Evolutionary conservation across 1,284 basidiomycete genomes (phyloP).

Genomic region (Leccinum subrobustum): DNA sequence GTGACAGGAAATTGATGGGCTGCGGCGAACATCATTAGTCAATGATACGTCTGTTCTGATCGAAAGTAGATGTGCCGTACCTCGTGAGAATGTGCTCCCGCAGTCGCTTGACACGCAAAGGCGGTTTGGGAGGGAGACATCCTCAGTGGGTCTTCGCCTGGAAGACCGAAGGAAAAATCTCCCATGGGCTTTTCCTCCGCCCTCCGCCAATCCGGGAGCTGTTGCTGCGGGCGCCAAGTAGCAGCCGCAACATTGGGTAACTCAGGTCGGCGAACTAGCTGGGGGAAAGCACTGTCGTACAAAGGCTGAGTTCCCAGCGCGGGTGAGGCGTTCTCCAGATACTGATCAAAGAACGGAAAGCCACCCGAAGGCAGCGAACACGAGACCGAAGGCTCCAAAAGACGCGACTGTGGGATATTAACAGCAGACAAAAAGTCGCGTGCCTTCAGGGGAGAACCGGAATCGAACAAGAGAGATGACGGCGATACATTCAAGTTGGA

Average conservation of each 20-base stretch:
- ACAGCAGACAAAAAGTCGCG: slow-evolving; percentile 39
- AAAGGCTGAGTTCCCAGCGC: slow-evolving; percentile 36
- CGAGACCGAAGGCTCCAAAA: slow-evolving; percentile 31
- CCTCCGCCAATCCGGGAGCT: slow-evolving; percentile 30
- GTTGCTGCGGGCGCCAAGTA: slow-evolving; percentile 29
- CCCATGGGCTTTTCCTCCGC: slow-evolving; percentile 22
- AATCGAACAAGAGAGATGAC: slow-evolving; percentile 44
- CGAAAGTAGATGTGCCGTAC: slow-evolving; percentile 24
- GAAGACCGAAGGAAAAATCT: slow-evolving; percentile 21
- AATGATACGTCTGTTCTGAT: slow-evolving; percentile 20
- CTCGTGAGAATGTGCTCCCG: slow-evolving; percentile 38
- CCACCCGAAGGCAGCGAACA: slow-evolving; percentile 35
- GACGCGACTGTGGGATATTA: slow-evolving; percentile 32
- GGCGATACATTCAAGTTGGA: slow-evolving; percentile 29
- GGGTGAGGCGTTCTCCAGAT: slow-evolving; percentile 43
- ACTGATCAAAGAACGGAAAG: slow-evolving; percentile 53
- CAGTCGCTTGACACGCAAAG: slow-evolving; percentile 28
- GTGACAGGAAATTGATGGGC: slow-evolving; percentile 83
- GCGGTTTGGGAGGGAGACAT: slow-evolving; percentile 26
- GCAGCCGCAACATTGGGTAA: slow-evolving; percentile 13
- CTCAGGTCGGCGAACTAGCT: slow-evolving; percentile 23
- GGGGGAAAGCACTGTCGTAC: slow-evolving; percentile 36
- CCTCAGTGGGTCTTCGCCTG: slow-evolving; percentile 29
- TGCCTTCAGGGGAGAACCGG: slow-evolving; percentile 37
- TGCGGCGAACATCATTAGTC: slow-evolving; percentile 33